Conservation (phyloP, 2,329 filamentous ascomycete species). For the Penicillium sp. region DNA sequence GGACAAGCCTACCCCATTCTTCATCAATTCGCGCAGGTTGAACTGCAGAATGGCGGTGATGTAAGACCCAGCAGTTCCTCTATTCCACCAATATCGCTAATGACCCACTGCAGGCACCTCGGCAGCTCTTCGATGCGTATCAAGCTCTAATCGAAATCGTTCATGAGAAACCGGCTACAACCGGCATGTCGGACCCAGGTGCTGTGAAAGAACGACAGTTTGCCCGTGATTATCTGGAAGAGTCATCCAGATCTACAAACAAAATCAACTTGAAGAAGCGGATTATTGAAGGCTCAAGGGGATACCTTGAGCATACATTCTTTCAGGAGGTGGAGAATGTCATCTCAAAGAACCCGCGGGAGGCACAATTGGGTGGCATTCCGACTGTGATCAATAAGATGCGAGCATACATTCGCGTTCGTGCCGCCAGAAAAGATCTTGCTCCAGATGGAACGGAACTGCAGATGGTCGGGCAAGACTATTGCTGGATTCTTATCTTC, state of each 20-base stretch:
- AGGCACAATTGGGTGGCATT: constrained; percentile 83
- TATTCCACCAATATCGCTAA: constrained; percentile 14
- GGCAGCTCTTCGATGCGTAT: constrained; percentile 77
- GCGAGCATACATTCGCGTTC: constrained; percentile 82
- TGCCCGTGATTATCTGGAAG: constrained; percentile 70
- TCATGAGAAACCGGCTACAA: constrained; percentile 61
- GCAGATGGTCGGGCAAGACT: constrained; percentile 74
- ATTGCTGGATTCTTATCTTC: constrained; percentile 90
- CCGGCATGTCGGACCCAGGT: constrained; percentile 56
- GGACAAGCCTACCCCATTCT: constrained; percentile 68
- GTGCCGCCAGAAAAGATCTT: constrained; percentile 74
- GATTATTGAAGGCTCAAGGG: constrained; percentile 74
- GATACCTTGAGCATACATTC: constrained; percentile 76
- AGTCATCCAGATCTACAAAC: constrained; percentile 60
- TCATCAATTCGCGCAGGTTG: constrained; percentile 69
- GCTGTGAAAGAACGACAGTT: constrained; percentile 72
- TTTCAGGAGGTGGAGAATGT: constrained; percentile 69
- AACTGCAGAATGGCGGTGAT: constrained; percentile 64
- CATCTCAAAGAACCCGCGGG: constrained; percentile 76
- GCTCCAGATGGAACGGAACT: constrained; percentile 75
- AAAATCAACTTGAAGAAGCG: constrained; percentile 67
- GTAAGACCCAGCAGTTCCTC: constrained; percentile 36
- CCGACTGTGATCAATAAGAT: constrained; percentile 87
- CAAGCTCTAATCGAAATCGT: constrained; percentile 74
- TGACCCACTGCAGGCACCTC: constrained; percentile 52